A percentile compares a stretch with the other conserved stretches of the same genome.
phyloP scores from a whole-genome alignment of 1,284 basidiomycete species.

The Clitocybe nebularis region DNA sequence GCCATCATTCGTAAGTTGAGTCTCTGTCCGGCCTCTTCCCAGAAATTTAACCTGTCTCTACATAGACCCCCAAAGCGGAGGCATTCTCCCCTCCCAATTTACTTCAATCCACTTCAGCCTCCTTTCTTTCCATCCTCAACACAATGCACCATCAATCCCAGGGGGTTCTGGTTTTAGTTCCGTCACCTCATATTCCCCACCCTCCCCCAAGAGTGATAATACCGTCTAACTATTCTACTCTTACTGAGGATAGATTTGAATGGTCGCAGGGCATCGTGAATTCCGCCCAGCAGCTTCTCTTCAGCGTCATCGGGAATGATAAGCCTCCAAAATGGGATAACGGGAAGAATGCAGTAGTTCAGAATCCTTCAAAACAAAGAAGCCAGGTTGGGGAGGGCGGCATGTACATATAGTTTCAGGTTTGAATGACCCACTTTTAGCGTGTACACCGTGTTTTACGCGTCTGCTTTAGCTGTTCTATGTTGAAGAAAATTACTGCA shows the following conservation, averaged over 20 bases:
- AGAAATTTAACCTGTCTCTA: neutral
- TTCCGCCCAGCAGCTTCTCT: slow-evolving; percentile 32
- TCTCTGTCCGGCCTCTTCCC: neutral
- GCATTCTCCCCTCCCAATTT: slow-evolving; percentile 57
- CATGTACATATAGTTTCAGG: slow-evolving; percentile 53
- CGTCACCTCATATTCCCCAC: slow-evolving; percentile 39
- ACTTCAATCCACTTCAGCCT: slow-evolving; percentile 51
- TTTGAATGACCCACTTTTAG: no score
- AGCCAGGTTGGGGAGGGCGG: slow-evolving; percentile 44
- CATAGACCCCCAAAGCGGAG: slow-evolving; percentile 24
- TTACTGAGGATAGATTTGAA: slow-evolving; percentile 25
- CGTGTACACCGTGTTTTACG: no score
- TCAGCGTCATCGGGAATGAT: slow-evolving; percentile 26
- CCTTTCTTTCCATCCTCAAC: slow-evolving; percentile 40
- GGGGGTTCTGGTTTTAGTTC: slow-evolving; percentile 43
- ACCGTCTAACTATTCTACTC: slow-evolving; percentile 24
- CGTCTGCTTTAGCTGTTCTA: neutral
- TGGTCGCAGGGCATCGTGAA: slow-evolving; percentile 37
- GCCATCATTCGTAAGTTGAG: slow-evolving; percentile 21
- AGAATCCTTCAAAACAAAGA: slow-evolving; percentile 15
- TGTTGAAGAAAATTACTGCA: neutral
- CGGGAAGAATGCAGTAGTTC: slow-evolving; percentile 1
- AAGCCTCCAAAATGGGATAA: slow-evolving; percentile 11
- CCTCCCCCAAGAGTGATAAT: slow-evolving; percentile 36
- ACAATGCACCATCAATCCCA: slow-evolving; percentile 10